These are phyloP conservation scores for Polygonum maritimum DNA, from an alignment of 148 eudicot species.

Conservation along the genomic window DNA sequence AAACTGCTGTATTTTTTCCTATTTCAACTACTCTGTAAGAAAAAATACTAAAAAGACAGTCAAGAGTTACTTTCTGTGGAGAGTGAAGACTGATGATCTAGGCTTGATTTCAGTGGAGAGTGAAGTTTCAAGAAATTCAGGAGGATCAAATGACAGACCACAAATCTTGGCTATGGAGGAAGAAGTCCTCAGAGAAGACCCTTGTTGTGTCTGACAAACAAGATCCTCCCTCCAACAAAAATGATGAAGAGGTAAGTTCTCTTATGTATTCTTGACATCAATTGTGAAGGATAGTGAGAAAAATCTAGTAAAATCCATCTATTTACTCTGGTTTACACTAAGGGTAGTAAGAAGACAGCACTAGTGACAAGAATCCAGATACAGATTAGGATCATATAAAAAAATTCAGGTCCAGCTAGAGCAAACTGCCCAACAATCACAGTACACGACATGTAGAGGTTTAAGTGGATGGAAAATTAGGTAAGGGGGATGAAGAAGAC, in stretches of 20 bases:
- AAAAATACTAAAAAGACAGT: not conserved
- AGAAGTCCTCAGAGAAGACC: conserved; percentile 53
- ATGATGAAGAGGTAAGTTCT: conserved; percentile 50
- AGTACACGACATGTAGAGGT: not conserved
- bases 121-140: not conserved
- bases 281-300: not conserved
- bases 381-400: not conserved
- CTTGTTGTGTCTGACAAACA: conserved; percentile 33
- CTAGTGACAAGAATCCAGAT: not conserved
- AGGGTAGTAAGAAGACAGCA: not conserved
- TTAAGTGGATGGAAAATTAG: not conserved
- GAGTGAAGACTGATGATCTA: not conserved
- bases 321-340: not conserved
- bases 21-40: not conserved
- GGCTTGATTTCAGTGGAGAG: not conserved
- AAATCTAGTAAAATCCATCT: not conserved
- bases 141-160: conserved; percentile 39
- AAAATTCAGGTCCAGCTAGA: not conserved
- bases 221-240: conserved; percentile 23
- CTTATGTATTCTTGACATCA: not conserved
- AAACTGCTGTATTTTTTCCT: not conserved
- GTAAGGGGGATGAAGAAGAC: not conserved
- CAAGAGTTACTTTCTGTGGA: not conserved
- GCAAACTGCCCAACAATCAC: not conserved
- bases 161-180: conserved; percentile 83